Conservation (phyloP, 2,329 filamentous ascomycete species). For the Trichophyton schoenleinii region DNA sequence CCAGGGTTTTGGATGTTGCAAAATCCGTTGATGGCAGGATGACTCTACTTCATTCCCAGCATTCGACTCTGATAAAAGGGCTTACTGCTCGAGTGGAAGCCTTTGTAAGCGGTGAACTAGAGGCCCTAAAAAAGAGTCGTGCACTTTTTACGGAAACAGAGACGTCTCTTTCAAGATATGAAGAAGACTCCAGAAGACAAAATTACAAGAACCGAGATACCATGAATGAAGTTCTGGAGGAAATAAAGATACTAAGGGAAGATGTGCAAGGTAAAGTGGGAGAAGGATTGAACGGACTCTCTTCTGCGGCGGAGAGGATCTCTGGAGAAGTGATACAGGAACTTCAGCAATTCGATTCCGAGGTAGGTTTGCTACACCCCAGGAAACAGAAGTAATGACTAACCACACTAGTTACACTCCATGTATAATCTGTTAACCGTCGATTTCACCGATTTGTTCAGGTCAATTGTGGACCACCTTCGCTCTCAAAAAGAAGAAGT, state of each 20-base stretch:
- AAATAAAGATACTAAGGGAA: conserved; percentile 80
- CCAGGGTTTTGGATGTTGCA: conserved; percentile 64
- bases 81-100: conserved; percentile 60
- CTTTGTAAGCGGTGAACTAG: conserved; percentile 65
- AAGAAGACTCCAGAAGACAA: conserved; percentile 48
- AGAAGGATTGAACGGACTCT: conserved; percentile 70
- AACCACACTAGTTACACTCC: conserved; percentile 50
- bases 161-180: conserved; percentile 53
- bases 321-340: conserved; percentile 80
- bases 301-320: conserved; percentile 73
- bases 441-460: conserved; percentile 77
- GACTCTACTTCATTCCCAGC: conserved; percentile 57
- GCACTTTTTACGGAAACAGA: conserved; percentile 58
- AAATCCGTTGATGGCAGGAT: conserved; percentile 63
- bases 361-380: conserved; percentile 29
- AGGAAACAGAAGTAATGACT: conserved; percentile 9
- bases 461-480: conserved; percentile 63
- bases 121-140: conserved; percentile 58
- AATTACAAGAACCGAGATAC: conserved; percentile 54
- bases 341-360: conserved; percentile 67
- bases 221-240: conserved; percentile 82
- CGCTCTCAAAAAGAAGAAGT: conserved; percentile 65
- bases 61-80: conserved; percentile 55
- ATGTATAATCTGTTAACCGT: conserved; percentile 75
- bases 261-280: conserved; percentile 78